Conservation (phyloP, 2,329 filamentous ascomycete genomes). For the Neocucurbitaria cava region DNA sequence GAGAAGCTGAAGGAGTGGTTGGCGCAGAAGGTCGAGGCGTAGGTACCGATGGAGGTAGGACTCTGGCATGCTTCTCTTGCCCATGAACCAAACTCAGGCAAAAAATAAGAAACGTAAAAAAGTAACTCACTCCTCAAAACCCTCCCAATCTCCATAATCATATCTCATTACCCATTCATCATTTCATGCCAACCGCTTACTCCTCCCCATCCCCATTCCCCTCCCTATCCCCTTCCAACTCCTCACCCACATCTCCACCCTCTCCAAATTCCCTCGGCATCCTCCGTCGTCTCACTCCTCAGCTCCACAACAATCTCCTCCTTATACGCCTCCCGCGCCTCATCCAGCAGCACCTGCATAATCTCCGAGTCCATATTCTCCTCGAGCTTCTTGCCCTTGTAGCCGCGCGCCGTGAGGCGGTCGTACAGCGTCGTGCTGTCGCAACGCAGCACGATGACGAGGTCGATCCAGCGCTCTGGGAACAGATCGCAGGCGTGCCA, state of each 20-base stretch:
- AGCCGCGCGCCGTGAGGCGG: conserved; percentile 77
- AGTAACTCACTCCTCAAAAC: background rate
- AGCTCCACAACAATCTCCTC: conserved; percentile 89
- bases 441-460: conserved; percentile 88
- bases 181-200: background rate
- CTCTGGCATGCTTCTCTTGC: background rate
- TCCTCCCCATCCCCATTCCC: conserved; percentile 14
- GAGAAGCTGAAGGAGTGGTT: conserved; percentile 87
- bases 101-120: background rate
- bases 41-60: background rate
- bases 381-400: conserved; percentile 85
- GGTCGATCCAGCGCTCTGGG: conserved; percentile 90
- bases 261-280: conserved; percentile 90
- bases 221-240: conserved; percentile 77
- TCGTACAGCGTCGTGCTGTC: conserved; percentile 85
- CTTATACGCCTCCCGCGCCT: conserved; percentile 86
- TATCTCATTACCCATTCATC: background rate
- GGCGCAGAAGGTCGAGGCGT: conserved; percentile 51
- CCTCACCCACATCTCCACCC: conserved; percentile 81
- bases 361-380: conserved; percentile 98
- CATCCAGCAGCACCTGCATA: conserved; percentile 91
- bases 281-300: conserved; percentile 80
- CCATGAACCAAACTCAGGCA: background rate
- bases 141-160: background rate
- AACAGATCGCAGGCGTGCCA: conserved; percentile 99